Base-by-base conservation (phyloP, 2,329 filamentous ascomycete genomes). In the Fusarium pininemorale region DNA sequence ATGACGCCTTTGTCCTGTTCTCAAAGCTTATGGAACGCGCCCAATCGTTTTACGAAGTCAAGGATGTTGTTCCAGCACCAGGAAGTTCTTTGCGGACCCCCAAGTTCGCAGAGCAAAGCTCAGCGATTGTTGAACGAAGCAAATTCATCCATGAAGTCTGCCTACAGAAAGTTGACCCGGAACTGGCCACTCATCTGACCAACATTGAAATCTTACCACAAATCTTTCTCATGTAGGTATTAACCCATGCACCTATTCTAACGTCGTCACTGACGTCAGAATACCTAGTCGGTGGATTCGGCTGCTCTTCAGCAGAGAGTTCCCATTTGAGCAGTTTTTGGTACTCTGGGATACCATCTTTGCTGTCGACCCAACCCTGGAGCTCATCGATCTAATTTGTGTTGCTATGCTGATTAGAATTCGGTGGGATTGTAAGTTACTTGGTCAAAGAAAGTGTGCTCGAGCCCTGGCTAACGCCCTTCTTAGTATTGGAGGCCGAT, bases 341-440 rank as follows among this genome's bases (percentile, higher is more conserved):
- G 85, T 90, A 28, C 88, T 99, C 63, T 99, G 96, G 96, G 96
- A 99, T 83, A 89, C 92, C 13, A 86, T 99, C 3, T 97, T 99
- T 80, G 93, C 95, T 5, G 90, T 97, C 78, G 95, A 98, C 77
- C 89, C 96, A 13, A 88, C 89, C 2, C 84, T 98, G 35, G 90
- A 95, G 56, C 85, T 98, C 38, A 90, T 98, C 75, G 94, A 98
- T 79, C 87, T 96, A 63, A 91, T 98, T n/a, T 98, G 95, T 76
- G 91, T 98, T 58, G 92, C 95, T 11, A 98, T 99, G 95, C 86
- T 99, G 30, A 86, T 99, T 51, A 90, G 96, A 57, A 94, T 98
- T 76, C 90, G 96, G 64, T 98, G 95, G 95, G 90, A 95, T 76
- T 85, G 94, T 96, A 84, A 85, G 92, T 83, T 38, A 22, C 39